Conservation (phyloP, 2,329 filamentous ascomycete species). For the Pseudonectria foliicola region DNA sequence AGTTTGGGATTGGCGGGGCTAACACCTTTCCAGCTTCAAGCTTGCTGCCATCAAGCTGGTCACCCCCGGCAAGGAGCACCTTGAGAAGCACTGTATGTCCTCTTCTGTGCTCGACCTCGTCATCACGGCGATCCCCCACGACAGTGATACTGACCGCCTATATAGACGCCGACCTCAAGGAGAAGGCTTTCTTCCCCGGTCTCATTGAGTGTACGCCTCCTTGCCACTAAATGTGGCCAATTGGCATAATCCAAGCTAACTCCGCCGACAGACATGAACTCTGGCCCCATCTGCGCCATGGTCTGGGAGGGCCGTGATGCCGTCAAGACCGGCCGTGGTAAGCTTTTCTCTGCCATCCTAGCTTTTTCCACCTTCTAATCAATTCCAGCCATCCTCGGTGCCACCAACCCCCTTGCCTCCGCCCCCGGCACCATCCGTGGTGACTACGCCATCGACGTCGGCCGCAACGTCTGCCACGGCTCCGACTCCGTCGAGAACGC, state of each 20-base stretch:
- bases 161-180: constrained; percentile 73
- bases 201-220: constrained; percentile 74
- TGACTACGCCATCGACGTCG: constrained; percentile 72
- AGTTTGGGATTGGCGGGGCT: constrained; percentile 9
- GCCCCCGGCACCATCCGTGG: constrained; percentile 97
- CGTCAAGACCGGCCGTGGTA: constrained; percentile 95
- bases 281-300: constrained; percentile 97
- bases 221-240: not conserved
- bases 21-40: constrained; percentile 66
- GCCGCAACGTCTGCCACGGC: constrained; percentile 99
- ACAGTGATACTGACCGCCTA: constrained; percentile 16
- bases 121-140: constrained; percentile 12
- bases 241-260: constrained; percentile 5
- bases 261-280: constrained; percentile 71
- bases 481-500: constrained; percentile 98
- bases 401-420: constrained; percentile 96
- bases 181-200: constrained; percentile 95
- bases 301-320: constrained; percentile 98
- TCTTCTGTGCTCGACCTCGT: not conserved
- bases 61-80: constrained; percentile 84
- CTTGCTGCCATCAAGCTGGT: constrained; percentile 95
- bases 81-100: constrained; percentile 83
- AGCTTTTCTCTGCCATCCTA: constrained; percentile 25
- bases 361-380: constrained; percentile 10
- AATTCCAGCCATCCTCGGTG: constrained; percentile 73